Percentiles rank a stretch among this genome's conserved stretches.
Evolutionary conservation across 352 stramenopile species (phyloP).

Genomic region (Thalassiosira mediterranea): DNA sequence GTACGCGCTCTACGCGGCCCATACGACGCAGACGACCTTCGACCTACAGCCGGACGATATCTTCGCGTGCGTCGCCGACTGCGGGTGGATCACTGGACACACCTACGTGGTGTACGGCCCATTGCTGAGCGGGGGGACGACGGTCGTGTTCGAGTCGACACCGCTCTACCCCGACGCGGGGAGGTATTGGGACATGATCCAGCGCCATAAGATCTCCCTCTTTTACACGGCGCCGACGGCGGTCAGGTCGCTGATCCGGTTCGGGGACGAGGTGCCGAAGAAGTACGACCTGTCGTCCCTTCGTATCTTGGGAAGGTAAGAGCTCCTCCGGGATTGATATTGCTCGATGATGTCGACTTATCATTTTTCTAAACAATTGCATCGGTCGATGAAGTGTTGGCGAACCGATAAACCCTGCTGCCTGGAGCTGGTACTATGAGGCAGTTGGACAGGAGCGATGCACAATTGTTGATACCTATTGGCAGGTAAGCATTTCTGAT

Average conservation of each 20-base stretch:
- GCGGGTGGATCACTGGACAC: conserved; percentile 90
- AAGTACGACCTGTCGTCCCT: conserved; percentile 44
- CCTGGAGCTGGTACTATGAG: conserved; percentile 65
- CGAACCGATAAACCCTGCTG: conserved; percentile 66
- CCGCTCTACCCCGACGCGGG: conserved; percentile 53
- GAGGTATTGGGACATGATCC: conserved; percentile 56
- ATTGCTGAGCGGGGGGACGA: conserved; percentile 88
- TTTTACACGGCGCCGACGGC: conserved; percentile 65
- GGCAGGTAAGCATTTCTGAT: conserved; percentile 67
- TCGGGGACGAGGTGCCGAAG: conserved; percentile 48
- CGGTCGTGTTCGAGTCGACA: conserved; percentile 86
- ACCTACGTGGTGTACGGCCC: conserved; percentile 90
- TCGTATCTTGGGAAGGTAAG: conserved; percentile 49
- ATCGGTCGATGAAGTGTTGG: no score
- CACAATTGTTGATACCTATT: conserved; percentile 54
- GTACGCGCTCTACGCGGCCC: conserved; percentile 90
- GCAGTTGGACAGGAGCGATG: conserved; percentile 36
- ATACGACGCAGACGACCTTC: conserved; percentile 87
- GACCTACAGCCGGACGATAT: conserved; percentile 91
- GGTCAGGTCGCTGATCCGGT: conserved; percentile 57
- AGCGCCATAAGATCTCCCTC: conserved; percentile 78
- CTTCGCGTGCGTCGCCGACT: conserved; percentile 93
- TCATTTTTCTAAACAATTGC: no score
- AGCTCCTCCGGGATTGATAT: no score
- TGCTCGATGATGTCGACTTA: no score